Base-by-base conservation (phyloP, 192 early-diverging fungal species). In the Cetraspora pellucida region DNA sequence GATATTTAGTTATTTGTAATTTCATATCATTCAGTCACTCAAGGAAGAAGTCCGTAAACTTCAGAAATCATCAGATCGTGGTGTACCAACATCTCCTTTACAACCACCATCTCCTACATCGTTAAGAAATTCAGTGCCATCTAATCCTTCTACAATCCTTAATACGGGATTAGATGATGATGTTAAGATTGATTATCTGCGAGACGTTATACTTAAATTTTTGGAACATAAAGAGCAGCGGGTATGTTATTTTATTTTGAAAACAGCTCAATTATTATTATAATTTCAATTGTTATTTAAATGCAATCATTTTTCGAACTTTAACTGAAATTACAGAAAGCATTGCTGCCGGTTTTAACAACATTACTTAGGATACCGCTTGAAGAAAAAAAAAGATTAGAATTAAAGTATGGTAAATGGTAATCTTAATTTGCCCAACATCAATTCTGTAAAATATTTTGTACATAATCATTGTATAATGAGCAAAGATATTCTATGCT, bases 1-100 rank as follows among this genome's bases (percentile, higher is more conserved):
- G 19, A 21, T 75, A 49, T 52, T 13, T 25, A n/a, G 31, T 27
- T 79, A 17, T 10, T 54, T 17, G n/a, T 0, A 43, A 11, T 64
- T 61, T 60, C 25, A 47, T 16, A 67, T 43, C 14, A 16, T 74
- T 70, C 28, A 92, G 93, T 89, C 92, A 3, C 81, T 95, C 10
- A 91, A 92, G 65, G 93, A 95, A 21, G 93, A 95, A 80, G 87
- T 95, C 10, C 83, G 91, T 28, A 93, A 92, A 74, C 75, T 88
- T 81, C 60, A 83, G 88, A 78, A 75, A 74, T 54, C 72, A 45
- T 28, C 49, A 21, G 57, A 64, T 66, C 67, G 79, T 37, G 46
- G 49, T 57, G 58, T 77, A 28, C 21, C 82, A 27, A 54, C 77
- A 54, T 19, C 13, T 31, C 46, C 83, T 28, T 74, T 72, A 21